These are phyloP conservation scores for Penicillium macrosclerotiorum DNA, from an alignment of 495 filamentous ascomycete genomes.

Conservation along the genomic window DNA sequence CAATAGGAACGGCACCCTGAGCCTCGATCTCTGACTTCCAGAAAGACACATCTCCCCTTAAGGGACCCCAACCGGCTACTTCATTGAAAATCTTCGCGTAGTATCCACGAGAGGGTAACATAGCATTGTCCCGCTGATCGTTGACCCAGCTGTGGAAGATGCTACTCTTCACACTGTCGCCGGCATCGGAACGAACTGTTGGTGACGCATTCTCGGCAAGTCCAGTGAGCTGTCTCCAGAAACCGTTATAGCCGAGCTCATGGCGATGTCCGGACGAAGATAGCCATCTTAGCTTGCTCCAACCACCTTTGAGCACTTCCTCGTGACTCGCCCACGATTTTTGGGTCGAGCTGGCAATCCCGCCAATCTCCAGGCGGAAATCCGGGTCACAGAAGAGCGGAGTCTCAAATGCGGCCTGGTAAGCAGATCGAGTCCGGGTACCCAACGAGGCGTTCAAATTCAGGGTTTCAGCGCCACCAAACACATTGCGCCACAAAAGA, in stretches of 20 bases:
- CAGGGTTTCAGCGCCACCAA: slow-evolving; percentile 90
- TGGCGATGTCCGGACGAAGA: slow-evolving; percentile 61
- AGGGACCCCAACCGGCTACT: slow-evolving; percentile 78
- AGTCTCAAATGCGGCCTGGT: slow-evolving; percentile 76
- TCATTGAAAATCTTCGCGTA: slow-evolving; percentile 74
- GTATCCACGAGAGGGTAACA: slow-evolving; percentile 80
- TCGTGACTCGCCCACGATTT: slow-evolving; percentile 93
- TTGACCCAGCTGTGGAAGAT: slow-evolving; percentile 76
- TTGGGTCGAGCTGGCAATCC: slow-evolving; percentile 72
- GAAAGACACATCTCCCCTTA: slow-evolving; percentile 89
- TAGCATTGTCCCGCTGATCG: slow-evolving; percentile 75
- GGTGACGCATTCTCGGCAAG: slow-evolving; percentile 72
- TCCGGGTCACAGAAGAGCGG: slow-evolving; percentile 82
- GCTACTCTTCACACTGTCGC: slow-evolving; percentile 86
- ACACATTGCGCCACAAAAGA: slow-evolving; percentile 80
- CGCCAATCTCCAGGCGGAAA: slow-evolving; percentile 70
- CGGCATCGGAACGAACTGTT: slow-evolving; percentile 78
- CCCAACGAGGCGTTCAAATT: slow-evolving; percentile 81
- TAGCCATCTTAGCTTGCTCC: slow-evolving; percentile 71
- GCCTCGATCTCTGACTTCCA: slow-evolving; percentile 83
- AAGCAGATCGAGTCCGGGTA: slow-evolving; percentile 84
- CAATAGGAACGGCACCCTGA: slow-evolving; percentile 68
- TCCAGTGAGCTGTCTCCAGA: slow-evolving; percentile 86
- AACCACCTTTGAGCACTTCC: slow-evolving; percentile 79
- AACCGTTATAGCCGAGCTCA: slow-evolving; percentile 72